Conservation (phyloP, 768 basidiomycete species). For the Dioszegia aurantiaca region DNA sequence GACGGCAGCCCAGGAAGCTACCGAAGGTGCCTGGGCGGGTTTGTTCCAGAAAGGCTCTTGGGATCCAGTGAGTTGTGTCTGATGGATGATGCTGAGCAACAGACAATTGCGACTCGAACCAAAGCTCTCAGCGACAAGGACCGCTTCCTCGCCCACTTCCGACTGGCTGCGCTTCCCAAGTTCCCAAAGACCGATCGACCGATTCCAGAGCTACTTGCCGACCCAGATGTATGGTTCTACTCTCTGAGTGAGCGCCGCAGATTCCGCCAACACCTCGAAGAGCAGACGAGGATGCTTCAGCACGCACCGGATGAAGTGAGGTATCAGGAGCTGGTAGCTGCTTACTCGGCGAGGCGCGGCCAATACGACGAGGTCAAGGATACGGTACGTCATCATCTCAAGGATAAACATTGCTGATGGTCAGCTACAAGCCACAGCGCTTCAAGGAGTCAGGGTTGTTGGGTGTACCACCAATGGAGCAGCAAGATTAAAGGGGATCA, state of each 20-base stretch:
- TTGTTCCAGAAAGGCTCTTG: slow-evolving; percentile 8
- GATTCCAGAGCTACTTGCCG: neutral
- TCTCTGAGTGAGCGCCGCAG: neutral
- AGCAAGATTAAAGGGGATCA: slow-evolving; percentile 5
- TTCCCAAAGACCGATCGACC: neutral
- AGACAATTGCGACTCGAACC: neutral
- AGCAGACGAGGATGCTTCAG: slow-evolving; percentile 1
- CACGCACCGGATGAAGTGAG: neutral
- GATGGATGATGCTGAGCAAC: neutral
- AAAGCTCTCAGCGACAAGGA: slow-evolving; percentile 5
- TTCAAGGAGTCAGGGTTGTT: slow-evolving; percentile 62
- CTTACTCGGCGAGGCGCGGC: neutral
- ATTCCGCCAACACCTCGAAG: slow-evolving; percentile 6
- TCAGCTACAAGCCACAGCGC: slow-evolving; percentile 61
- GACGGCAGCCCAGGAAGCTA: neutral
- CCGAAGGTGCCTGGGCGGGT: slow-evolving; percentile 1
- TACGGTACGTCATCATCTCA: neutral
- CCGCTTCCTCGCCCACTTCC: slow-evolving; percentile 5
- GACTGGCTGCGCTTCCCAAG: neutral
- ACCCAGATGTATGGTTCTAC: slow-evolving; percentile 7
- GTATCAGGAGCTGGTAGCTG: slow-evolving; percentile 5
- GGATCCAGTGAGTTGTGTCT: neutral
- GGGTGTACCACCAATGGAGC: slow-evolving; percentile 64
- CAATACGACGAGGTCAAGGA: neutral
- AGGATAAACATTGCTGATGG: neutral